A percentile compares a stretch with the other conserved stretches of the same genome.
phyloP scores from a whole-genome alignment of 2,329 filamentous ascomycete genomes.

The Tolypocladium cylindrosporum region DNA sequence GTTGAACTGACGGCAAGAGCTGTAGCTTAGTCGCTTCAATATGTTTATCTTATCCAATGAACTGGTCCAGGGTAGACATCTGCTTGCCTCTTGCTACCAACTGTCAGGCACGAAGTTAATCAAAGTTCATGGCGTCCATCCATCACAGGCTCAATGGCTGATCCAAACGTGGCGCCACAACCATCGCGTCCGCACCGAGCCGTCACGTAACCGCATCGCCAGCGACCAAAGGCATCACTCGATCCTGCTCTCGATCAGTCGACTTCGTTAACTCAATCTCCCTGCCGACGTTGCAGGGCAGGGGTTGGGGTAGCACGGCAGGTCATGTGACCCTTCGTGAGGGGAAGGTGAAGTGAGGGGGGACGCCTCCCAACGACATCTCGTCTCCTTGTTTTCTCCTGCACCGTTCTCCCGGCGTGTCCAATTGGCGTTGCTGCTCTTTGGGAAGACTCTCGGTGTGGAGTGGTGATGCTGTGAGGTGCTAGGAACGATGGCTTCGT shows the following conservation, averaged over 20 bases:
- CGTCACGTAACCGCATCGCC: background rate
- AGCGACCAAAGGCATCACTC: background rate
- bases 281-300: background rate
- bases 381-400: background rate
- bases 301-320: constrained; percentile 11
- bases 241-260: background rate
- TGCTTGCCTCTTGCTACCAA: too few relatives aligned
- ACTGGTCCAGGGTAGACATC: background rate
- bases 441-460: background rate
- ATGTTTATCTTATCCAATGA: background rate
- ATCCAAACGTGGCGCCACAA: background rate
- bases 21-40: background rate
- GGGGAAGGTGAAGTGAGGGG: constrained; percentile 16
- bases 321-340: constrained; percentile 21
- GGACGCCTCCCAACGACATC: background rate
- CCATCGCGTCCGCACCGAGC: background rate
- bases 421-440: background rate
- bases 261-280: background rate
- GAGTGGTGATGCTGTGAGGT: background rate
- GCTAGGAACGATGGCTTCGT: background rate
- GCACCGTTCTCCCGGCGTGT: background rate
- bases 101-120: background rate
- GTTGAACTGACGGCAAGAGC: too few relatives aligned
- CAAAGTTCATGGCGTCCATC: background rate
- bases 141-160: background rate